These are phyloP conservation scores for Fragilariopsis cylindrus DNA, from an alignment of 108 stramenopile genomes.

Conservation along the genomic window DNA sequence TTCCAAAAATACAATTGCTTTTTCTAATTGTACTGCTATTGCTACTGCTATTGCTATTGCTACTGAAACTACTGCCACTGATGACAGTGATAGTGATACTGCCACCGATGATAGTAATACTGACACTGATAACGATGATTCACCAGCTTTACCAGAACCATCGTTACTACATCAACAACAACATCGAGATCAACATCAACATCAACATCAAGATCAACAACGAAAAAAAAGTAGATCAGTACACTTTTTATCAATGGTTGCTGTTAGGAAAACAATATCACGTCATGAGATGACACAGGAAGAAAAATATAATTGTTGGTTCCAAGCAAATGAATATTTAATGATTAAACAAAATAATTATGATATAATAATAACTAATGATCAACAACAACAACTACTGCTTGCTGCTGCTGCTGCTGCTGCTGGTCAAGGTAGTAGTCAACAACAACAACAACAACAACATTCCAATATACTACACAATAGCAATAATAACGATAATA, in stretches of 20 bases:
- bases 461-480: background rate
- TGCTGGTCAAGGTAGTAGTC: too few relatives aligned
- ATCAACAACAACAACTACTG: too few relatives aligned
- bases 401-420: too few relatives aligned
- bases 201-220: background rate
- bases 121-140: background rate
- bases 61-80: too few relatives aligned
- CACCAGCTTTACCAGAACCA: background rate
- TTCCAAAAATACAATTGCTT: too few relatives aligned
- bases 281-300: background rate
- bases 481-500: background rate
- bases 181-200: too few relatives aligned
- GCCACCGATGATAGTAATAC: too few relatives aligned
- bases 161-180: too few relatives aligned
- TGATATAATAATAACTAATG: background rate
- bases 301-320: background rate
- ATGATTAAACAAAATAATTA: background rate
- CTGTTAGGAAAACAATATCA: background rate
- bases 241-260: background rate
- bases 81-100: too few relatives aligned
- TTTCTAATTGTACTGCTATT: too few relatives aligned
- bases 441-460: too few relatives aligned
- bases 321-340: background rate
- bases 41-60: too few relatives aligned
- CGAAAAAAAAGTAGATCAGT: background rate